phyloP scores from a whole-genome alignment of 345 rosid genomes.

The Citrus hindsii region DNA sequence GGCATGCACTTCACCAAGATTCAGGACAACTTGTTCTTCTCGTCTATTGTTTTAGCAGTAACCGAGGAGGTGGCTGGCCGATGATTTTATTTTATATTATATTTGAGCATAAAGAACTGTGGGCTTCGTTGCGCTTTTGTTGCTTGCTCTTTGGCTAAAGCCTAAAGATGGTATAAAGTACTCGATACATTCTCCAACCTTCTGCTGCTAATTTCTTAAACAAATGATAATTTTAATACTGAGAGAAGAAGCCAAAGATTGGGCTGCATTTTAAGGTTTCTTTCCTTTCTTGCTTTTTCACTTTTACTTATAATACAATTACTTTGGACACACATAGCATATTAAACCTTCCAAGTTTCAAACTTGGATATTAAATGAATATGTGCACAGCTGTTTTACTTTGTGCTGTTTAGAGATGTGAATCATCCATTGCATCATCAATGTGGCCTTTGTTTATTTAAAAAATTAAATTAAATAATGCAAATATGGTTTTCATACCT shows the following conservation, averaged over 20 bases:
- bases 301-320: slow-evolving; percentile 6
- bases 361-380: not conserved
- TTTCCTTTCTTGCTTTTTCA: slow-evolving; percentile 3
- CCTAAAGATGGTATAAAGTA: not conserved
- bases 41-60: slow-evolving; percentile 11
- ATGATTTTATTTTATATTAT: not conserved
- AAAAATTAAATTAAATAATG: not conserved
- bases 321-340: slow-evolving; percentile 1
- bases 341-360: not conserved
- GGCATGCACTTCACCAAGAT: slow-evolving; percentile 25
- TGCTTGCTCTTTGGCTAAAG: slow-evolving; percentile 8
- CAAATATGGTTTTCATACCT: slow-evolving; percentile 7
- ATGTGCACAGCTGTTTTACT: slow-evolving; percentile 5
- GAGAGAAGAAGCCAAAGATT: slow-evolving; percentile 18
- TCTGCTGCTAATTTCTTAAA: not conserved
- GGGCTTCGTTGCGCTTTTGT: not conserved
- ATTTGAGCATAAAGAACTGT: not conserved
- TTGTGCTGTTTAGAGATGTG: slow-evolving; percentile 12
- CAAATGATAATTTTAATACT: not conserved
- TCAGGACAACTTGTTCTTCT: slow-evolving; percentile 9
- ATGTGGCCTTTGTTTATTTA: slow-evolving; percentile 9
- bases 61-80: slow-evolving; percentile 2
- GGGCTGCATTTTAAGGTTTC: slow-evolving; percentile 29
- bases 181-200: not conserved
- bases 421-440: slow-evolving; percentile 18